Evolutionary conservation across 75 land plant species (phyloP), one percentile per base, ranked within the genome.

Genomic region (Adiantum capillusveneris): DNA sequence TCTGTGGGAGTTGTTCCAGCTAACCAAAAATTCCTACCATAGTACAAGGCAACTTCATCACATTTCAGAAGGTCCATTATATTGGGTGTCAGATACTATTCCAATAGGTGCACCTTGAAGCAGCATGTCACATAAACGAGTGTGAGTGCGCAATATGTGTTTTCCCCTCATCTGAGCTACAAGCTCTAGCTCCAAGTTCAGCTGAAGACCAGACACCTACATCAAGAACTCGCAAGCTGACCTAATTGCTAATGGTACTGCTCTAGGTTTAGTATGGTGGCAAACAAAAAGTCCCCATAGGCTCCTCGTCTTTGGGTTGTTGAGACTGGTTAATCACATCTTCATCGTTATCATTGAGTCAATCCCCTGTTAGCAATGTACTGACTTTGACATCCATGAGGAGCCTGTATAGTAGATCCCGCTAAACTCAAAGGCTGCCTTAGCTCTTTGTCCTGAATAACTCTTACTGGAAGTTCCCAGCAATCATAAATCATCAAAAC

Each of bases 341-440:
- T 30, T 79, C 83, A 27, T 75, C 81, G 37, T 5, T 34, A 46
- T 52, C 72, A 29, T 77, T 69, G 49, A 34, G 84, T 75, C 6
- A 97, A 86, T 0, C 97, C 97, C 99, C 90, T 95, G 66, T 90
- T 95, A 22, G 86, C 88, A 92, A 95, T 95, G 79, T 95, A 95
- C 71, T 90, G 97, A 6, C 96, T 75, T 52, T 95, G 99, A 69
- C 99, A 95, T 2, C 86, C 99, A 62, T 95, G 97, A 11, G 99
- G 97, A 0, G 99, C 91, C 18, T n/a, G n/a, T n/a, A n/a, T n/a
- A n/a, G n/a, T n/a, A 80, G 43, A 25, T n/a, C n/a, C n/a, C n/a
- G n/a, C n/a, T n/a, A n/a, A n/a, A n/a, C n/a, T n/a, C n/a, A n/a
- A n/a, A n/a, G 79, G 79, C 64, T 67, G 72, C n/a, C 53, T 56